Conservation (phyloP, 441 rosid species). For the Populus hybrid region DNA sequence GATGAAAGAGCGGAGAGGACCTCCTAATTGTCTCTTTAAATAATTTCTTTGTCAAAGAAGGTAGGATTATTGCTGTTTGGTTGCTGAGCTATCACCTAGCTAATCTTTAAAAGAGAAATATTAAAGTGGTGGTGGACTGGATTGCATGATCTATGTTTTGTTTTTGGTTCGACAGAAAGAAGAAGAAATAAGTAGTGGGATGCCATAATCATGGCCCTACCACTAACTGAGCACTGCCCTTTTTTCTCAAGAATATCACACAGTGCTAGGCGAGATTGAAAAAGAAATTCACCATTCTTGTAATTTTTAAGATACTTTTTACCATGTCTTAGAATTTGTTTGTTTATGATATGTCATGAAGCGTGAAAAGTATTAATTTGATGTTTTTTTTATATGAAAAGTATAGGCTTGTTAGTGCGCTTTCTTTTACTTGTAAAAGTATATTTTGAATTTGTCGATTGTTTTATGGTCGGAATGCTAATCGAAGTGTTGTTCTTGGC, state of each 20-base stretch:
- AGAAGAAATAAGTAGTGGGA: neutral
- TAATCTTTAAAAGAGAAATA: neutral
- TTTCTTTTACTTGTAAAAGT: too few species aligned
- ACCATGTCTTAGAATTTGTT: too few species aligned
- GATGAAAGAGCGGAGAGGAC: too few species aligned
- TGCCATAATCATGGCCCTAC: neutral
- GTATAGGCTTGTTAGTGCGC: too few species aligned
- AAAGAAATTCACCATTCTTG: neutral
- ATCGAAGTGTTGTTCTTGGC: too few species aligned
- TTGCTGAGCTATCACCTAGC: neutral
- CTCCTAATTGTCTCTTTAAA: neutral
- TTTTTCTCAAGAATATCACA: neutral
- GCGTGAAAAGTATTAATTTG: too few species aligned
- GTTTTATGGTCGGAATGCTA: too few species aligned
- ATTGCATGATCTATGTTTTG: neutral
- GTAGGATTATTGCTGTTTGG: neutral
- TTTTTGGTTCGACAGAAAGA: neutral
- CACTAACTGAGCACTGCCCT: neutral
- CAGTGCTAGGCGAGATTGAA: neutral
- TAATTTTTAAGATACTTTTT: too few species aligned
- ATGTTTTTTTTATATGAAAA: too few species aligned
- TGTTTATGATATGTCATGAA: too few species aligned
- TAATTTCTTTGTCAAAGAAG: neutral
- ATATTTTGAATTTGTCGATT: too few species aligned
- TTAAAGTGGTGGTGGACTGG: neutral